These are phyloP conservation scores for Endotrypanum monterogeii DNA, from an alignment of 208 protist genomes.

Conservation along the genomic window DNA sequence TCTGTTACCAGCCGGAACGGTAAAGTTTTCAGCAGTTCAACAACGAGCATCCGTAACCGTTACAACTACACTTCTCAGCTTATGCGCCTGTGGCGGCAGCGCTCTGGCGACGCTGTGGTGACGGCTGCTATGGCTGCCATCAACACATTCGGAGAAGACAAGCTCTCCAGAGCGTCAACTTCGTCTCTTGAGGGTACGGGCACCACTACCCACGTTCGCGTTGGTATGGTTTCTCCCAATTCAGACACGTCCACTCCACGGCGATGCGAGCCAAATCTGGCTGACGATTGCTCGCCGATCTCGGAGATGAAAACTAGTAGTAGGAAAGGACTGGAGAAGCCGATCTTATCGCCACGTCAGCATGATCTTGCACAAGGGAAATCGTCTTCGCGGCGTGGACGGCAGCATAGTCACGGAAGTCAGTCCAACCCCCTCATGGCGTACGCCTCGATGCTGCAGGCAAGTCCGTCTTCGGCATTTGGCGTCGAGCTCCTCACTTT, in stretches of 20 bases:
- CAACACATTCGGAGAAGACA: neutral
- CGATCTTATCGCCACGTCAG: neutral
- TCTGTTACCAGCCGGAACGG: neutral
- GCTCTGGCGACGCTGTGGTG: slow-evolving; percentile 23
- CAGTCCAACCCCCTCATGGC: slow-evolving; percentile 11
- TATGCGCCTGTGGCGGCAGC: slow-evolving; percentile 31
- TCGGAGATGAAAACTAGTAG: neutral
- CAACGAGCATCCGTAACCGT: neutral
- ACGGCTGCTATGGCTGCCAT: slow-evolving; percentile 1
- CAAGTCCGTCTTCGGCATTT: slow-evolving; percentile 9
- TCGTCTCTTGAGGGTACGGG: neutral
- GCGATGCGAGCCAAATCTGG: neutral
- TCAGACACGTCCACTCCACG: neutral
- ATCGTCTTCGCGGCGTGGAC: neutral
- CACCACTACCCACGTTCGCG: neutral
- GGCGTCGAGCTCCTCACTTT: slow-evolving; percentile 20
- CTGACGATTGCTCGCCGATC: neutral
- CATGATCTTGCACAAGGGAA: neutral
- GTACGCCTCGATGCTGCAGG: slow-evolving; percentile 17
- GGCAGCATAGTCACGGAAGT: neutral
- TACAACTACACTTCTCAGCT: slow-evolving; percentile 22
- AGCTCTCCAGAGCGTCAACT: neutral
- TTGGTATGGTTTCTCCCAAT: neutral
- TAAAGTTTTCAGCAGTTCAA: neutral
- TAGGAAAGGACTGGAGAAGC: neutral